Conservation (phyloP, 1,139 yeast species). For the Suhomyces bolitotheri region DNA sequence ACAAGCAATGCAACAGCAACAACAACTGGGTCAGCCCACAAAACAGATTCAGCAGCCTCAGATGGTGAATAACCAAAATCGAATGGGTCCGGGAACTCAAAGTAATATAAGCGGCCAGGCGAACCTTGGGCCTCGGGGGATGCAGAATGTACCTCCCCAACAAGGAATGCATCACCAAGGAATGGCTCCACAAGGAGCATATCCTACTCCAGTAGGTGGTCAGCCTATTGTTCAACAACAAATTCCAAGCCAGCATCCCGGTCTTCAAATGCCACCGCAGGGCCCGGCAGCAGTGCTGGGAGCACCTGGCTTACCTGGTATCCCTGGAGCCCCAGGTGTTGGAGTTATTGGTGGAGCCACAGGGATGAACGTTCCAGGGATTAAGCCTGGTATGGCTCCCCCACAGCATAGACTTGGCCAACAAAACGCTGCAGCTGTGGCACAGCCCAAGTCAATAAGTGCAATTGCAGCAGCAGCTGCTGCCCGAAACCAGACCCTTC, state of each 20-base stretch:
- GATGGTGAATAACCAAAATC: constrained; percentile 7
- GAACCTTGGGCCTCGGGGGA: constrained; percentile 2
- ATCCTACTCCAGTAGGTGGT: constrained; percentile 6
- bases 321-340: constrained; percentile 1
- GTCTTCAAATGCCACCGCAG: not conserved
- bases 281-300: not conserved
- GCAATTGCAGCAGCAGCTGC: constrained; percentile 9
- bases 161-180: constrained; percentile 7
- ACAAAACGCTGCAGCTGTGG: not conserved
- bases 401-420: constrained; percentile 2
- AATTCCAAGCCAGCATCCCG: constrained; percentile 17
- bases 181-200: constrained; percentile 2
- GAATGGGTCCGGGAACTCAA: constrained; percentile 3
- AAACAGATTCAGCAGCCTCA: constrained; percentile 19
- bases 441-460: constrained; percentile 6
- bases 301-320: not conserved
- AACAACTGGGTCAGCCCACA: constrained; percentile 21
- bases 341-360: not conserved
- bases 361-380: constrained; percentile 1
- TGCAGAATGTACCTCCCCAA: not conserved
- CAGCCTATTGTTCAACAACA: constrained; percentile 11
- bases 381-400: constrained; percentile 3
- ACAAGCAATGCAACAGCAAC: constrained; percentile 34
- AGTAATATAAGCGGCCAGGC: constrained; percentile 1
- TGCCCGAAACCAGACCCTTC: constrained; percentile 13